phyloP scores from a whole-genome alignment of 2,329 filamentous ascomycete genomes.

The Fusarium sp. region DNA sequence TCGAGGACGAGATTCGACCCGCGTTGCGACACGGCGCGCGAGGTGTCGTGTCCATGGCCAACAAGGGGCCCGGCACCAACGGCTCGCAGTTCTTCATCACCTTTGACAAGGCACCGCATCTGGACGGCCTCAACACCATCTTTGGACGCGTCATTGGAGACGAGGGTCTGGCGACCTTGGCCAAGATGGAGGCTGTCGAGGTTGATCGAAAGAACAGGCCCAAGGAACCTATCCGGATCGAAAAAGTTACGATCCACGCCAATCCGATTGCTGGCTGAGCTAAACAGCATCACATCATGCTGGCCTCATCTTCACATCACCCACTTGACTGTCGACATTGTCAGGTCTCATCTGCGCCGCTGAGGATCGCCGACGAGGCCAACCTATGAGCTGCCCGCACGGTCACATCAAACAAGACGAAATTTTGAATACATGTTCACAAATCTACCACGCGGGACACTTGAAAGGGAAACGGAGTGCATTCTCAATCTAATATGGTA shows the following conservation, averaged over 20 bases:
- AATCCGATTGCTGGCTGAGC: conserved; percentile 77
- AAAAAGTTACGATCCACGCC: conserved; percentile 79
- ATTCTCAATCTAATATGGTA: not conserved
- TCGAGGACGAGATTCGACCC: conserved; percentile 85
- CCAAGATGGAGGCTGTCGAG: conserved; percentile 76
- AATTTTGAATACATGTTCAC: not conserved
- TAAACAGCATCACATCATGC: not conserved
- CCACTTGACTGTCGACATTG: not conserved
- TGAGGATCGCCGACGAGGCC: not conserved
- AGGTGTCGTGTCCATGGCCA: conserved; percentile 82
- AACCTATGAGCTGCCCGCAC: not conserved
- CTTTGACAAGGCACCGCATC: conserved; percentile 80
- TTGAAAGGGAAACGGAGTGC: not conserved
- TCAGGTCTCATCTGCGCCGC: not conserved
- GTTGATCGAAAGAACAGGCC: conserved; percentile 85
- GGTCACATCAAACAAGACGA: not conserved
- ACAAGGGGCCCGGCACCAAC: conserved; percentile 80
- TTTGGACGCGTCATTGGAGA: conserved; percentile 81
- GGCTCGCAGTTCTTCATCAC: conserved; percentile 86
- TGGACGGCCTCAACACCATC: conserved; percentile 87
- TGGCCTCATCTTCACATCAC: not conserved
- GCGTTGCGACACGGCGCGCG: conserved; percentile 75
- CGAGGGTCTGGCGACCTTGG: conserved; percentile 72
- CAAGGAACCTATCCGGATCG: conserved; percentile 73
- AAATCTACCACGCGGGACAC: not conserved